Conservation (phyloP, 345 rosid species). For the Moricandia moricandioides region DNA sequence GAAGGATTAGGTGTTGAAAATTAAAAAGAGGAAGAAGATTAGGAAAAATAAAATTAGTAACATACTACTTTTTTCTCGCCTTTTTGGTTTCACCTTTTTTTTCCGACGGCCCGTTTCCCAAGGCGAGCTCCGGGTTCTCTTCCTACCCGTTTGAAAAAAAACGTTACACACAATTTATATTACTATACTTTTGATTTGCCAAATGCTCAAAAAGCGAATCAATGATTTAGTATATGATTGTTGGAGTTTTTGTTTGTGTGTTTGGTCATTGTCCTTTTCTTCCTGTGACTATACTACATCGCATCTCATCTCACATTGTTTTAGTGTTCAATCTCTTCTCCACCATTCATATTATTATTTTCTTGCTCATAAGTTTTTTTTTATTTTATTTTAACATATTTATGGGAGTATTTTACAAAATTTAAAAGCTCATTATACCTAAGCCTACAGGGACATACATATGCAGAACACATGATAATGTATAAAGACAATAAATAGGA, state of each 20-base stretch:
- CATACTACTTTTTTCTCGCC: not conserved
- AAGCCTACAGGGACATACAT: not conserved
- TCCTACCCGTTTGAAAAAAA: slow-evolving; percentile 32
- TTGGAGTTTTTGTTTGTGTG: slow-evolving; percentile 8
- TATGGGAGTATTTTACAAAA: not conserved
- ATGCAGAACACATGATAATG: not conserved
- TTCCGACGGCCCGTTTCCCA: slow-evolving; percentile 30
- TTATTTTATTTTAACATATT: not conserved
- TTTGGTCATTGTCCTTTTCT: slow-evolving; percentile 31
- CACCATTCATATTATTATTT: slow-evolving; percentile 8
- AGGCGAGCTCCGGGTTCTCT: slow-evolving; percentile 28
- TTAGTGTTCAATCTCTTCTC: slow-evolving; percentile 8
- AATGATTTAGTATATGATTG: slow-evolving; percentile 35
- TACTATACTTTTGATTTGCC: slow-evolving; percentile 18
- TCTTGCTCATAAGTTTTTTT: not conserved
- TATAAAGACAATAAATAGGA: not conserved
- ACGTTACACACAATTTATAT: not conserved
- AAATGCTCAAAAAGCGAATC: slow-evolving; percentile 23
- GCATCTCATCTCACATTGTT: slow-evolving; percentile 19
- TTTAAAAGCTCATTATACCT: not conserved
- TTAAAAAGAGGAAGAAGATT: not conserved
- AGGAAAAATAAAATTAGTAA: not conserved
- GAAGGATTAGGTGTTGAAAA: not conserved
- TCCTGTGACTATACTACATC: slow-evolving; percentile 27
- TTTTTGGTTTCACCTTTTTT: slow-evolving; percentile 21